Evolutionary conservation across 2,329 filamentous ascomycete species (phyloP), one percentile per base, ranked within the genome.

Genomic region (Alternaria hordeiaustralica): DNA sequence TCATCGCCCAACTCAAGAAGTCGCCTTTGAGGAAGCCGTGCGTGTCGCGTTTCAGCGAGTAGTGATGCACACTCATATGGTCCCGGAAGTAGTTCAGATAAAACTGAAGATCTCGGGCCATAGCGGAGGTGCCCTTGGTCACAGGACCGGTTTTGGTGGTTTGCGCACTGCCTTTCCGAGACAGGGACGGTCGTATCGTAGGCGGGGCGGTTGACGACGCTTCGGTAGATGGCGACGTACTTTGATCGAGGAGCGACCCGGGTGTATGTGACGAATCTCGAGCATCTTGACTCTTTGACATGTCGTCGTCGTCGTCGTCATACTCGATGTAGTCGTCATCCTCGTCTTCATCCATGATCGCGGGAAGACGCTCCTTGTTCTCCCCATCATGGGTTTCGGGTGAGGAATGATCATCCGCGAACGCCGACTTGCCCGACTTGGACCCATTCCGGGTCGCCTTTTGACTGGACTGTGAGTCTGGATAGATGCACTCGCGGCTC

Each of bases 401-500:
- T 3, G 86, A 87, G n/a, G 82, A 84, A 15, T 81, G 83, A 62
- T 81, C 84, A 12, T 84, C 84, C 18, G 79, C 80, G 18, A 80
- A 80, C 46, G 80, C 76, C 50, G 82, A 83, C 51, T 75, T 76
- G n/a, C 71, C 73, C 25, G 79, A 72, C 68, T 84, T 87, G 67
- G 79, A 75, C 41, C 78, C 80, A 66, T 80, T 82, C 58, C 82
- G 82, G 62, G 84, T 84, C 44, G 83, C 76, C 55, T 84, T 81
- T 45, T 83, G 77, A 50, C 88, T 82, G 25, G 83, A 78, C 47
- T 90, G 83, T 28, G 89, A 84, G 51, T 95, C 93, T 3, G 96
- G 95, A 78, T 97, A 99, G 62, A 92, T 86, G 78, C 96, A 99
- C 68, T 97, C 93, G 81, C 96, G 88, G 71, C 90, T 92, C 54